Conservation (phyloP, 306 rosid species). For the Betula pendula region DNA sequence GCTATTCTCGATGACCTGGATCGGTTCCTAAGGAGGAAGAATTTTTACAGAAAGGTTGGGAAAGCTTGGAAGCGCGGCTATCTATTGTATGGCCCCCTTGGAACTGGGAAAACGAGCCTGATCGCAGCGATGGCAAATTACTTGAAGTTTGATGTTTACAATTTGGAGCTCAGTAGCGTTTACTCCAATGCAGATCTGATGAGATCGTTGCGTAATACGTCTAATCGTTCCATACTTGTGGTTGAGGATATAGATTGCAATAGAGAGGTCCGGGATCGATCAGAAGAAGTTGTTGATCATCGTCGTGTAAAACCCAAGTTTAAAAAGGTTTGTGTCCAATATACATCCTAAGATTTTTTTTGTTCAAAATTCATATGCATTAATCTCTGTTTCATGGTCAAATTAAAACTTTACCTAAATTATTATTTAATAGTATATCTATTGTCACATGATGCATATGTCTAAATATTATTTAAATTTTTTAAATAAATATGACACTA, state of each 20-base stretch:
- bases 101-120: slow-evolving; percentile 48
- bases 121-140: slow-evolving; percentile 41
- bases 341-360: too few species aligned
- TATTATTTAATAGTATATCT: too few species aligned
- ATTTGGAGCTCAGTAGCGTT: slow-evolving; percentile 39
- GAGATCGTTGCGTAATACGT: slow-evolving; percentile 23
- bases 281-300: neutral
- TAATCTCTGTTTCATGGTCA: too few species aligned
- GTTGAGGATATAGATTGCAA: slow-evolving; percentile 50
- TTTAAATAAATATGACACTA: too few species aligned
- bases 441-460: too few species aligned
- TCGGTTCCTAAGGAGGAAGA: slow-evolving; percentile 42
- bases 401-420: too few species aligned
- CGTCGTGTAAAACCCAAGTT: too few species aligned
- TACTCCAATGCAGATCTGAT: slow-evolving; percentile 27
- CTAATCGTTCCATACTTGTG: slow-evolving; percentile 41
- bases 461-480: too few species aligned
- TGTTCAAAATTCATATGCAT: too few species aligned
- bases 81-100: slow-evolving; percentile 42
- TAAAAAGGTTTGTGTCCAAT: too few species aligned
- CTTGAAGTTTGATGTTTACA: slow-evolving; percentile 42
- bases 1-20: slow-evolving; percentile 30
- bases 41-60: slow-evolving; percentile 39
- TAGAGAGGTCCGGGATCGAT: slow-evolving; percentile 29
- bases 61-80: slow-evolving; percentile 55